Base-by-base conservation (phyloP, 768 basidiomycete species). In the Lyophyllum shimeji region DNA sequence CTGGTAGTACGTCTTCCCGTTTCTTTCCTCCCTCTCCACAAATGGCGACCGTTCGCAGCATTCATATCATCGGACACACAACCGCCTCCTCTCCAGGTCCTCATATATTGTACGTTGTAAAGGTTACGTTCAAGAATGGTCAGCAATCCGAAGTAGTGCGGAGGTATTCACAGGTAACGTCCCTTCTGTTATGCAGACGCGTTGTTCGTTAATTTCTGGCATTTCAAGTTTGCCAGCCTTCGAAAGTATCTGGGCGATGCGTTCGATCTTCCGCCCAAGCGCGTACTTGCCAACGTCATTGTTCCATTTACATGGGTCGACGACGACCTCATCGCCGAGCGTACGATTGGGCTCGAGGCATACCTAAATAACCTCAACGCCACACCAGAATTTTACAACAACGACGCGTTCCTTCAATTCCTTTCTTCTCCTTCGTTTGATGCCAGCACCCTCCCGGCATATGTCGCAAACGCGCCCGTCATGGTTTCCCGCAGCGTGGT, bases 221-320 rank as follows among this genome's bases (percentile, higher is more conserved):
- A 17, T n/a, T 25, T 17, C 52, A 47, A 75, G 74, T 73, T 73
- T 46, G 65, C 68, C 21, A 18, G n/a, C 6, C 55, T 53, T 27
- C 29, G 46, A 23, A 59, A 63, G 24, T 54, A 58, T 23, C 60
- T 71, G 12, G 61, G 65, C 31, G 68, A 67, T 49, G 55, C 63
- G 1, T 71, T 66, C 53, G 47, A 47, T 20, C 57, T 71, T 9
- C 78, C 79, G 11, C 76, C 77, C 2, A 79, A 79, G 62, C 74
- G 73, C 25, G 69, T 75, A 52, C 63, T 79, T 20, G 67, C 69
- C 25, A 78, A 75, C 15, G 64, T 71, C 7, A 74, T 81, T 58
- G 49, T 78, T n/a, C 79, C 77, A 1, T 71, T 73, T 3, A 74
- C 76, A 8, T 79, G 77, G 77, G 64, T 74, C 24, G 75, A 79